phyloP scores from a whole-genome alignment of 208 protist genomes.

The Polymyxa betae region DNA sequence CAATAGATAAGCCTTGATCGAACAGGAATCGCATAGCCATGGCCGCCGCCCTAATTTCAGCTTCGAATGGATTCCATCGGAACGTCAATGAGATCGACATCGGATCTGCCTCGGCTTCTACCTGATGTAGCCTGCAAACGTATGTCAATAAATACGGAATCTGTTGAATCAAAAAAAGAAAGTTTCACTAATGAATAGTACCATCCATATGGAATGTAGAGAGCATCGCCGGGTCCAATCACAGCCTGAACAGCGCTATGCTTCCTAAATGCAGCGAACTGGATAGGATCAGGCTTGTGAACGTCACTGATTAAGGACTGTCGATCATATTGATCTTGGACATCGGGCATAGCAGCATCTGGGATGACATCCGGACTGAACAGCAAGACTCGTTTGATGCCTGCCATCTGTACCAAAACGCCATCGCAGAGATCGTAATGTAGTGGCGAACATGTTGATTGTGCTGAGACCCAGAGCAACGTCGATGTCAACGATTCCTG shows the following conservation, averaged over 20 bases:
- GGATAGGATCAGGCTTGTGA: background rate
- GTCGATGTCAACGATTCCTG: background rate
- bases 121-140: background rate
- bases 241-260: background rate
- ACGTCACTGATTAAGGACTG: background rate
- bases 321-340: background rate
- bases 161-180: background rate
- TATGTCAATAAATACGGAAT: background rate
- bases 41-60: too few relatives aligned
- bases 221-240: background rate
- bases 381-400: background rate
- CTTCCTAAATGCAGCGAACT: background rate
- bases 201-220: background rate
- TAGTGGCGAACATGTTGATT: background rate
- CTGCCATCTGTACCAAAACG: background rate
- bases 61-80: background rate
- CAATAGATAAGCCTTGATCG: too few relatives aligned
- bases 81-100: background rate
- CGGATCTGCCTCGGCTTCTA: background rate
- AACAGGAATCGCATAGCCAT: too few relatives aligned
- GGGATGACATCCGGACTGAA: background rate
- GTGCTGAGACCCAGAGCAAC: background rate
- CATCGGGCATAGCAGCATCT: background rate
- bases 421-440: constrained; percentile 1
- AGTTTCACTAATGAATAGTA: background rate